phyloP scores from a whole-genome alignment of 2,329 filamentous ascomycete species.

The Hymenotorrendiella dingleyae region DNA sequence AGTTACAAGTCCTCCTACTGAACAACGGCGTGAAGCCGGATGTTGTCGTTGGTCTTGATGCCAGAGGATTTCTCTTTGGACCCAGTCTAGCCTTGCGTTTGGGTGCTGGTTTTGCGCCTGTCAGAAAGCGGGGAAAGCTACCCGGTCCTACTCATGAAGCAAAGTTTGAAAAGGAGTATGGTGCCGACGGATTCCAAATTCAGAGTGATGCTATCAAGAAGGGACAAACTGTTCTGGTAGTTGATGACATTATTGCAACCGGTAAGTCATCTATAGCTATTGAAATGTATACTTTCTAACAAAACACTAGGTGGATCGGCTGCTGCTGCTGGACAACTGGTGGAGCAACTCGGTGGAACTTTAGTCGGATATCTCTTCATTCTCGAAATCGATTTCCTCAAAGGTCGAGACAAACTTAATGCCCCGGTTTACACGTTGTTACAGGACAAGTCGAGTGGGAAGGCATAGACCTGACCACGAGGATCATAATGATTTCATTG shows the following conservation, averaged over 20 bases:
- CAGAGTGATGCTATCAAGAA: constrained; percentile 78
- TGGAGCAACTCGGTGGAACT: constrained; percentile 78
- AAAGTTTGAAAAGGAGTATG: constrained; percentile 92
- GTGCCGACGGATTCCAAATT: constrained; percentile 92
- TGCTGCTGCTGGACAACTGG: constrained; percentile 77
- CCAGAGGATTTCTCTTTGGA: constrained; percentile 91
- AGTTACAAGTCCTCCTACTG: constrained; percentile 68
- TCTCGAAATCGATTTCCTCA: constrained; percentile 88
- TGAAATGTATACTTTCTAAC: constrained; percentile 6
- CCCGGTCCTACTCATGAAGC: constrained; percentile 84
- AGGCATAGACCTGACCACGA: no score
- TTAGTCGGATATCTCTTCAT: constrained; percentile 90
- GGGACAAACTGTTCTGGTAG: constrained; percentile 84
- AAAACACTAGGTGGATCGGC: constrained; percentile 74
- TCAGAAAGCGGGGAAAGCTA: constrained; percentile 93
- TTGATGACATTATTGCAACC: constrained; percentile 98
- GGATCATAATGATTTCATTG: constrained; percentile 13
- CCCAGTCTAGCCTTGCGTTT: constrained; percentile 79
- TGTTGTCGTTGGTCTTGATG: constrained; percentile 88
- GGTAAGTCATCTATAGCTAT: constrained; percentile 53
- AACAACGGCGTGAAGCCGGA: constrained; percentile 65
- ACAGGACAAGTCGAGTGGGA: no score
- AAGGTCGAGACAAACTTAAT: constrained; percentile 84
- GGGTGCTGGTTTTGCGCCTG: constrained; percentile 82
- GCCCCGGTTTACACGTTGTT: constrained; percentile 81